These are phyloP conservation scores for Discostella stelligeroides DNA, from an alignment of 108 stramenopile genomes.

Conservation along the genomic window DNA sequence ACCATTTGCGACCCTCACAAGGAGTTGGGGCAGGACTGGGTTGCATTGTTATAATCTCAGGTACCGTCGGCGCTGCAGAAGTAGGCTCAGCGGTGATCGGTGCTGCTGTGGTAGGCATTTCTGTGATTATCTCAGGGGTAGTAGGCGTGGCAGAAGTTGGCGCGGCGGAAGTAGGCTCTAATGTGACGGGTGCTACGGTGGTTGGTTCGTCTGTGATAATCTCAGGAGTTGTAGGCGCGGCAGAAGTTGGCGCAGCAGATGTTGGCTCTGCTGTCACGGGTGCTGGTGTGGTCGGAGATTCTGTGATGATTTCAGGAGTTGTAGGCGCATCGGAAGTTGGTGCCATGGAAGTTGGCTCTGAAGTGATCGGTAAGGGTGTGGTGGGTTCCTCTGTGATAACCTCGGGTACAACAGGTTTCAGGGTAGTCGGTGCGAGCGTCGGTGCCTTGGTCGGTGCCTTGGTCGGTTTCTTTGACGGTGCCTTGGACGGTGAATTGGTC, in stretches of 20 bases:
- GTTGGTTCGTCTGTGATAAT: background rate
- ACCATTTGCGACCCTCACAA: constrained; percentile 11
- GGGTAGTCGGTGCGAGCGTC: background rate
- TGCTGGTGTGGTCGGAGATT: background rate
- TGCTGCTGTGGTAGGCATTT: background rate
- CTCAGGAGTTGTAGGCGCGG: too few species aligned
- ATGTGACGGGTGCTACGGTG: background rate
- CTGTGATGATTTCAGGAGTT: background rate
- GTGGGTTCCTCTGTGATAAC: background rate
- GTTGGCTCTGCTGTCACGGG: background rate
- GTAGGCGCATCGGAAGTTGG: too few species aligned
- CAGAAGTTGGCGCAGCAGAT: background rate
- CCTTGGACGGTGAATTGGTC: too few species aligned
- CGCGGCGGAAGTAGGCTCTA: background rate
- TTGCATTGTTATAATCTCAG: background rate
- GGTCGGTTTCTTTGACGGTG: too few species aligned
- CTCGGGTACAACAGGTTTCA: too few species aligned
- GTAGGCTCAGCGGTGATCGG: background rate
- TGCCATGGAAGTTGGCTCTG: too few species aligned
- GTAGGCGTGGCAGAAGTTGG: background rate
- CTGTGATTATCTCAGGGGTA: background rate
- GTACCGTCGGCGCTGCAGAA: background rate
- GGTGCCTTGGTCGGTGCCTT: background rate
- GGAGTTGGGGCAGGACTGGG: constrained; percentile 7
- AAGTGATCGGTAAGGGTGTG: background rate